phyloP scores from a whole-genome alignment of 2,329 filamentous ascomycete species.

The Torrubiellomyces zombiae region DNA sequence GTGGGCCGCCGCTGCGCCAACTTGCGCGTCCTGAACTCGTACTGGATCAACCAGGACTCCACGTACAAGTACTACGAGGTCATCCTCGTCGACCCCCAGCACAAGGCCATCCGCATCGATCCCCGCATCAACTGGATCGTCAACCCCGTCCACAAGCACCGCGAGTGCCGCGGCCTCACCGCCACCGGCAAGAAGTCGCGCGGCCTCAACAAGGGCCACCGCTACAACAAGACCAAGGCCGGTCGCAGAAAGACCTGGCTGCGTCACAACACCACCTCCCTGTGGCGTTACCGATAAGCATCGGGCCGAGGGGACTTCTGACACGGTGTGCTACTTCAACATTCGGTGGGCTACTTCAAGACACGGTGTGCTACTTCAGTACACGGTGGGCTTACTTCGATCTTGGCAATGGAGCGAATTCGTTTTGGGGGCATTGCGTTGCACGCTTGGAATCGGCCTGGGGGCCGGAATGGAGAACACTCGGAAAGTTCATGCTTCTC shows the following conservation, averaged over 20 bases:
- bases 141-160: slow-evolving; percentile 99
- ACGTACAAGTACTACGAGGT: slow-evolving; percentile 99
- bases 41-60: slow-evolving; percentile 99
- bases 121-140: slow-evolving; percentile 99
- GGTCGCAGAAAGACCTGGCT: slow-evolving; percentile 99
- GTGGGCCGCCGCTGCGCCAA: slow-evolving; percentile 98
- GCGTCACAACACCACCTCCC: slow-evolving; percentile 97
- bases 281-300: slow-evolving; percentile 89
- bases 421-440: too few species aligned
- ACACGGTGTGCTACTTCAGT: too few species aligned
- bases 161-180: slow-evolving; percentile 92
- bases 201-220: slow-evolving; percentile 97
- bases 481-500: too few species aligned
- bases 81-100: slow-evolving; percentile 98
- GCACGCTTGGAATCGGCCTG: too few species aligned
- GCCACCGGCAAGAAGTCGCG: slow-evolving; percentile 99
- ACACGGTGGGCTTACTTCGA: too few species aligned
- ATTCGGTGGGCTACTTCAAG: too few species aligned
- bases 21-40: slow-evolving; percentile 98
- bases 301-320: too few species aligned
- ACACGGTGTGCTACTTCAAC: too few species aligned
- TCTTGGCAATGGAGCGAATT: too few species aligned
- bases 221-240: slow-evolving; percentile 95
- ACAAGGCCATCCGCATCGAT: slow-evolving; percentile 99
- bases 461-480: too few species aligned